Evolutionary conservation across 1,284 basidiomycete species (phyloP), one percentile per base, ranked within the genome.

Genomic region (Moniliophthora roreri): DNA sequence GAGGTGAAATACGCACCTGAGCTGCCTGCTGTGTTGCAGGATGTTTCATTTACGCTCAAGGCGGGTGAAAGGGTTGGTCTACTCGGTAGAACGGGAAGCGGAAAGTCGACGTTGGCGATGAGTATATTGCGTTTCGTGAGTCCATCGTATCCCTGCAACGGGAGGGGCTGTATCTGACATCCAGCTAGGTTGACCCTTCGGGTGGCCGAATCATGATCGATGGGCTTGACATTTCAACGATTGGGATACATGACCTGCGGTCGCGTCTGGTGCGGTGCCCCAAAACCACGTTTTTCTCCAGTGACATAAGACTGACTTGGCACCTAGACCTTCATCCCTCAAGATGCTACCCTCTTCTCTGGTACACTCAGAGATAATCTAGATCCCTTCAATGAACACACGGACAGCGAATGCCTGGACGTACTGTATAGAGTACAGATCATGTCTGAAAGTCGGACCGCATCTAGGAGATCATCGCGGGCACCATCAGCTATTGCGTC

Each of bases 21-120:
- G 49, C 77, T 96, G 1, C 92, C 93, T 0, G 74, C 88, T 0
- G 93, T 97, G 0, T 75, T 98, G 42, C 85, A 89, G 52, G 79
- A 82, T 20, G 73, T 94, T 1, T 91, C 89, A 1, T 90, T 89
- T 67, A 66, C 71, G 3, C 67, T 88, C 41, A 78, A 78, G 55
- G 78, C 83, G 0, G 78, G 77, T 16, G 89, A 91, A 65, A 78
- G 88, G 2, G 72, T 92, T 23, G 89, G 90, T 6, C 68, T 92
- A 4, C 69, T 92, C 23, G 90, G 90, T 13, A 73, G 91, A 20
- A 93, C 91, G 1, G 90, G 87, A 55, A 59, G 82, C 56, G 90
- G 88, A n/a, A 91, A 91, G 68, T 87, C 84, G 15, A 94, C 92
- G 0, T 71, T 96, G 28, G 92, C 91, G 0, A 92, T 91, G 84